Base-by-base conservation (phyloP, 305 asterid genomes). In the Solanum hybrid region DNA sequence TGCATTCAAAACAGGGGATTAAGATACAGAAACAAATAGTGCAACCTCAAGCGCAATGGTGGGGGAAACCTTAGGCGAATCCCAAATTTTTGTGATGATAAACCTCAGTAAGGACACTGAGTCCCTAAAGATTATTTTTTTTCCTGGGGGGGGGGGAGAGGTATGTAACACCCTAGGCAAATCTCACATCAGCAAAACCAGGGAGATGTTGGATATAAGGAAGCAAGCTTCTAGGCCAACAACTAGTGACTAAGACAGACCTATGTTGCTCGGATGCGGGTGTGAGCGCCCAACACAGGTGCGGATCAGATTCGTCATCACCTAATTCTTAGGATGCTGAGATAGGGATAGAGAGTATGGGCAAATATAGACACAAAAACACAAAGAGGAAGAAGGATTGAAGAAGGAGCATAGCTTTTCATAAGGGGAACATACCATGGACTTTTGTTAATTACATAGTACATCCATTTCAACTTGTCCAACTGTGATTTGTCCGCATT, bases 391-490 rank as follows among this genome's bases (percentile, higher is more conserved):
- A 32, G 72, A n/a, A 75, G 12, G 24, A 85, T 61, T 17, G 22
- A 68, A 72, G 57, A 79, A 32, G 65, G 6, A 13, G 87, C 39
- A 45, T 29, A 83, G 34, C 10, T 83, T 83, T 83, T 45, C 73
- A 45, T 10, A 27, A 83, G 73, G 73, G 17, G 75, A 83, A 76
- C 92, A 91, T 93, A 97, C 99, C 99, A 97, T 90, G 99, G 98
- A 91, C 97, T 94, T 91, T 93, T 94, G 94, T 97, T 97, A 90
- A 97, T 94, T 91, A 91, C 92, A 92, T 94, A 97, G 91, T 96
- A 97, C 93, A 92, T 92, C 99, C 97, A 95, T 92, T 96, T 97
- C 91, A 91, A 89, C 91, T 96, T 95, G 94, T 94, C 94, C 93
- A 96, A 91, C 89, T 92, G 94, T 89, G 98, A 95, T 61, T 93